Evolutionary conservation across 306 rosid species (phyloP).

Genomic region (Vicia faba): DNA sequence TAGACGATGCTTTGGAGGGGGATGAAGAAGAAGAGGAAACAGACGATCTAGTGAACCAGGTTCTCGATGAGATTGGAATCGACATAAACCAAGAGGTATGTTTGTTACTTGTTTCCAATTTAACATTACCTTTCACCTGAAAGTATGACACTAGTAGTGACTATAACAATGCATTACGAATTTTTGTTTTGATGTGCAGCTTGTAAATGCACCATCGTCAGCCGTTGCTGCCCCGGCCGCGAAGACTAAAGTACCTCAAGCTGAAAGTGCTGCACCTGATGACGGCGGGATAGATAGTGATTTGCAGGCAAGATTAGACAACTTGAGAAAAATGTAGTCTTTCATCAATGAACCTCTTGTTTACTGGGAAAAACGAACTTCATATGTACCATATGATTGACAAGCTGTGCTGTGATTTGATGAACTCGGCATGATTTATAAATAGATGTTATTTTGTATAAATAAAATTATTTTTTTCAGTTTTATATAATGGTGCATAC

Average conservation of each 20-base stretch:
- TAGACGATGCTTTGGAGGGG: conserved; percentile 98
- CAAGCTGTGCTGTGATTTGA: conserved; percentile 39
- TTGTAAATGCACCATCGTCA: conserved; percentile 83
- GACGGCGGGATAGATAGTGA: conserved; percentile 88
- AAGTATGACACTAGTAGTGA: conserved; percentile 11
- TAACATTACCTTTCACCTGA: conserved; percentile 24
- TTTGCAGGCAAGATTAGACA: conserved; percentile 90
- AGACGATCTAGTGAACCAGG: conserved; percentile 89
- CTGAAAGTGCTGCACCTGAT: conserved; percentile 63
- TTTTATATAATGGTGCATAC: conserved; percentile 18
- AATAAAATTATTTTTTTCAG: conserved; percentile 31
- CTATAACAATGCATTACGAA: conserved; percentile 25
- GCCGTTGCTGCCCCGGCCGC: conserved; percentile 83
- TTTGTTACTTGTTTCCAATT: conserved; percentile 3
- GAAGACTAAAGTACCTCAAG: conserved; percentile 73
- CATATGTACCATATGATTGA: conserved; percentile 41
- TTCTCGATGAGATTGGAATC: conserved; percentile 96
- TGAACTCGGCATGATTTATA: conserved; percentile 44
- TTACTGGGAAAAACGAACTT: conserved; percentile 38
- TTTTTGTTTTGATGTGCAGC: conserved; percentile 56
- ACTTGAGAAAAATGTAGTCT: conserved; percentile 78
- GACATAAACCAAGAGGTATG: conserved; percentile 87
- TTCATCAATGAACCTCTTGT: conserved; percentile 32
- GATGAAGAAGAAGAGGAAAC: conserved; percentile 99
- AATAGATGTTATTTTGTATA: conserved; percentile 14